phyloP scores from a whole-genome alignment of 2,329 filamentous ascomycete genomes.

The Penicillium sp. region DNA sequence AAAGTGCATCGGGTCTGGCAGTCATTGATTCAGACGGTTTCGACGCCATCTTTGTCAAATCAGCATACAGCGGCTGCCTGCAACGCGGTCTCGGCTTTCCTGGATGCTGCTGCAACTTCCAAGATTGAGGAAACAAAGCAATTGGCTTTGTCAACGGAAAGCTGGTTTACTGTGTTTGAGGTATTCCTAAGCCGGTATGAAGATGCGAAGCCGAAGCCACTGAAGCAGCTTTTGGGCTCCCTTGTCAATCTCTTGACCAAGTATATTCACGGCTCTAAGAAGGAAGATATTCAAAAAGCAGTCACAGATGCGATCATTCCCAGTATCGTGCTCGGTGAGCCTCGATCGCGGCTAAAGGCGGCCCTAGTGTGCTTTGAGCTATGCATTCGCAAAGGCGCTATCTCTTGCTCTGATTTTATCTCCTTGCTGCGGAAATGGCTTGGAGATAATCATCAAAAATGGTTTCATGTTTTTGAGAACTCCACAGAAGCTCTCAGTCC shows the following conservation, averaged over 20 bases:
- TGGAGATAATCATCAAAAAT: slow-evolving; percentile 33
- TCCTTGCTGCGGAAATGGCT: slow-evolving; percentile 40
- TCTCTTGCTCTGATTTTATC: slow-evolving; percentile 38
- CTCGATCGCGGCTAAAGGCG: slow-evolving; percentile 44
- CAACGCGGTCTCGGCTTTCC: slow-evolving; percentile 50
- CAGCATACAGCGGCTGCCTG: slow-evolving; percentile 48
- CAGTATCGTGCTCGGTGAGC: slow-evolving; percentile 44
- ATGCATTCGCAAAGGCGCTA: slow-evolving; percentile 43
- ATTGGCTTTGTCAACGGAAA: slow-evolving; percentile 39
- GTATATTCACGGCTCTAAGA: slow-evolving; percentile 29
- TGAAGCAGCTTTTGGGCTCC: slow-evolving; percentile 50
- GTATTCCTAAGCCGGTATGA: slow-evolving; percentile 47
- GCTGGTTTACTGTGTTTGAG: slow-evolving; percentile 48
- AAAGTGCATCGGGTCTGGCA: slow-evolving; percentile 44
- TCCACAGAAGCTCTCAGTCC: slow-evolving; percentile 38
- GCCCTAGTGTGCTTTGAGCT: slow-evolving; percentile 43
- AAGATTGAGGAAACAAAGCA: slow-evolving; percentile 35
- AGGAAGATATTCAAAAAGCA: slow-evolving; percentile 26
- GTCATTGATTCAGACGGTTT: slow-evolving; percentile 47
- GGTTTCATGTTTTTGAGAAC: slow-evolving; percentile 38
- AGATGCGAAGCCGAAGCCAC: slow-evolving; percentile 49
- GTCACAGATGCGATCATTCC: slow-evolving; percentile 38
- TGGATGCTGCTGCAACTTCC: slow-evolving; percentile 44
- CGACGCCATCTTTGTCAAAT: slow-evolving; percentile 41
- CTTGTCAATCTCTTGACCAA: slow-evolving; percentile 41